These are phyloP conservation scores for Venturia oleaginea DNA, from an alignment of 2,329 filamentous ascomycete species.

Conservation along the genomic window DNA sequence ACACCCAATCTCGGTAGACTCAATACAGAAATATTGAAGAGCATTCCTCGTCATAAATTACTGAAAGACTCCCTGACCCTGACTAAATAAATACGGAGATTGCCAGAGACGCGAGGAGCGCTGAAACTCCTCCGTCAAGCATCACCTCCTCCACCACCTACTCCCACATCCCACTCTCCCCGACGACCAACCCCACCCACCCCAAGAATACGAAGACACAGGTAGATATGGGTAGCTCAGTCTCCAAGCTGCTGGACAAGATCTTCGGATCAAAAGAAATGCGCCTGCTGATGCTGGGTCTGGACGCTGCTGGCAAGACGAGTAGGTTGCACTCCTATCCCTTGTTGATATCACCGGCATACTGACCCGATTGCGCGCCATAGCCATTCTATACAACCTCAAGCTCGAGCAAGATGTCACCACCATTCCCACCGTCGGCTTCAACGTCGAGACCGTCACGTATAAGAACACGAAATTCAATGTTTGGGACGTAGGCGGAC, in stretches of 20 bases:
- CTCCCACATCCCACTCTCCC: background rate
- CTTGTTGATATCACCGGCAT: background rate
- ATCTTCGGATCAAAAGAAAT: conserved; percentile 99
- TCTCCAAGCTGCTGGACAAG: conserved; percentile 96
- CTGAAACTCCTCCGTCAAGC: background rate
- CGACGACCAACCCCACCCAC: background rate
- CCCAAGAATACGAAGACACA: background rate
- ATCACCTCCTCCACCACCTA: background rate
- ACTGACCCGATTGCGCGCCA: background rate
- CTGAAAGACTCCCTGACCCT: background rate
- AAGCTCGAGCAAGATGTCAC: conserved; percentile 99
- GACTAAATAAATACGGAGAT: background rate
- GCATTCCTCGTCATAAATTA: background rate
- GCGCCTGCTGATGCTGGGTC: conserved; percentile 92
- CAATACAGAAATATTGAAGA: background rate
- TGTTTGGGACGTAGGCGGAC: conserved; percentile 99
- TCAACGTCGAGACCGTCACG: conserved; percentile 99
- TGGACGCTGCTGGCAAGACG: conserved; percentile 97
- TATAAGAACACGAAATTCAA: conserved; percentile 99
- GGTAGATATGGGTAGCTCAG: conserved; percentile 72
- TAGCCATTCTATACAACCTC: conserved; percentile 95
- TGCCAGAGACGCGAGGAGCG: background rate
- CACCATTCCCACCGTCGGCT: conserved; percentile 97
- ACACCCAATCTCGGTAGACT: background rate
- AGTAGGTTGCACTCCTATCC: conserved; percentile 37